Conservation (phyloP, 2,329 filamentous ascomycete species). For the Cercospora sp. region DNA sequence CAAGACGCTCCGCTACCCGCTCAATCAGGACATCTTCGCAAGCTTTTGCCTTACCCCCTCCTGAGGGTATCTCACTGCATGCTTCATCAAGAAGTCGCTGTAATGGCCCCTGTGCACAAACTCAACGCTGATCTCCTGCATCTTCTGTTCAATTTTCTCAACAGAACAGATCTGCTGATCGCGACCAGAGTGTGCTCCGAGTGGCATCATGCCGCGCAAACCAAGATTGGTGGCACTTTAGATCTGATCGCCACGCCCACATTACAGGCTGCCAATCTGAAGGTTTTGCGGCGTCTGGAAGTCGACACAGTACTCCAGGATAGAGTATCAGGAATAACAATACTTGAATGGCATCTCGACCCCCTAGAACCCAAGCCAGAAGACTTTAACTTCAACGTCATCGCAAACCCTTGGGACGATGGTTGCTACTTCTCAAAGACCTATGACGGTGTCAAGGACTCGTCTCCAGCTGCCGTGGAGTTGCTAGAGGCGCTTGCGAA, state of each 20-base stretch:
- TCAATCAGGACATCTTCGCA: too few species aligned
- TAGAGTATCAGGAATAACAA: background rate
- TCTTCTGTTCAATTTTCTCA: background rate
- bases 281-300: background rate
- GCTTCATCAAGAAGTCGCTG: too few species aligned
- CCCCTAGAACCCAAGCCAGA: too few species aligned
- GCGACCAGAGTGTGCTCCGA: background rate
- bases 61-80: too few species aligned
- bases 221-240: background rate
- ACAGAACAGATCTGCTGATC: background rate
- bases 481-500: too few species aligned
- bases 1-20: too few species aligned
- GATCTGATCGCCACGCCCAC: background rate
- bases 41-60: too few species aligned
- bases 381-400: too few species aligned
- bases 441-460: too few species aligned
- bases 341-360: background rate
- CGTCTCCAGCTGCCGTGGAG: too few species aligned
- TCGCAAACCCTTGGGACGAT: too few species aligned
- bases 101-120: background rate
- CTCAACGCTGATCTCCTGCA: background rate
- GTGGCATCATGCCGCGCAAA: conserved; percentile 1
- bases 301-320: background rate
- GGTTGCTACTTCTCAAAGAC: too few species aligned
- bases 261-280: background rate